Conservation (phyloP, 805 yeast species). For the Pichia heedii region DNA sequence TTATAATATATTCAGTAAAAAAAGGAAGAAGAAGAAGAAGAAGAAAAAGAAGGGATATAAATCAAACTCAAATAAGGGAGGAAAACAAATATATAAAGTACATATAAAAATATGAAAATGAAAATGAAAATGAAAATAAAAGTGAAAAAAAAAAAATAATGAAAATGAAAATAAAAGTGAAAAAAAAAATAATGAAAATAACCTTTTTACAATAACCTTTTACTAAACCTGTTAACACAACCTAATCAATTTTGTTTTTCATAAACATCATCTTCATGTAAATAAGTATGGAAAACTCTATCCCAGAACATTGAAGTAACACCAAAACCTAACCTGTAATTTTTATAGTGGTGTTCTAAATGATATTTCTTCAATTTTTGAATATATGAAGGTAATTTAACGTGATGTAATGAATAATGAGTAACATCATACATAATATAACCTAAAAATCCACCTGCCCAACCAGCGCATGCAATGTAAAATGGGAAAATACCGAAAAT, state of each 20-base stretch:
- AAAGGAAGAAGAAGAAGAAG: no score
- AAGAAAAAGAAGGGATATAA: no score
- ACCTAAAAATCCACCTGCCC: constrained; percentile 94
- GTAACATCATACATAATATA: constrained; percentile 86
- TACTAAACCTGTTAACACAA: neutral
- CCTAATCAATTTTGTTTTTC: constrained; percentile 29
- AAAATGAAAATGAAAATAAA: no score
- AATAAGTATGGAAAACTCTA: constrained; percentile 73
- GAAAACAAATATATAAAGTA: no score
- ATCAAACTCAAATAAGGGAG: no score
- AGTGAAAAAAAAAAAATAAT: no score
- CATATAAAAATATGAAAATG: no score
- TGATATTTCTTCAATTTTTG: constrained; percentile 83
- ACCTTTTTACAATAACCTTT: neutral
- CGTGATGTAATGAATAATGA: constrained; percentile 92
- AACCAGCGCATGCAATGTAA: constrained; percentile 81
- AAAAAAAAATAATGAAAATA: neutral
- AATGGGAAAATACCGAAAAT: constrained; percentile 74
- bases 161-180: no score
- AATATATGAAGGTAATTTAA: constrained; percentile 65
- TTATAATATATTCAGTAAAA: no score
- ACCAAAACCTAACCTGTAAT: constrained; percentile 94
- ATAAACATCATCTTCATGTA: constrained; percentile 39
- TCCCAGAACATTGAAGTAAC: constrained; percentile 96
- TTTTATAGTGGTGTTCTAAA: constrained; percentile 95